Base-by-base conservation (phyloP, 176 grass and related monocot species). In the Oryza meyeriana region DNA sequence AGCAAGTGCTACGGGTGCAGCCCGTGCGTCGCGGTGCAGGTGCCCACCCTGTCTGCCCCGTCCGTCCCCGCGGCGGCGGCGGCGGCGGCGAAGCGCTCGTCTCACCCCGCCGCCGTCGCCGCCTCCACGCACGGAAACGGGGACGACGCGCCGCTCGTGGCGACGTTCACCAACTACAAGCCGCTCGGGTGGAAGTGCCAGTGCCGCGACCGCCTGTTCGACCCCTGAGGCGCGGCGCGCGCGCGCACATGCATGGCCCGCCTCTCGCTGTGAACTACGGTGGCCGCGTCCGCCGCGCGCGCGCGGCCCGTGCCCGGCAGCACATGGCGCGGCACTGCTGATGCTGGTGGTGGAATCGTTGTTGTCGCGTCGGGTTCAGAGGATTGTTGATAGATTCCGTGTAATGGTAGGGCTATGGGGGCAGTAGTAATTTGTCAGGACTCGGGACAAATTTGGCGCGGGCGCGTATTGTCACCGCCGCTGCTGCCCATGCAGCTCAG, bases 141-240 rank as follows among this genome's bases (percentile, higher is more conserved):
- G 3, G 3, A 16, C 11, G 45, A 17, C 28, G 73, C 74, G 44
- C 55, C 48, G 28, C 88, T 71, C 25, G 74, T 79, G 41, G 61
- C 40, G 4, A 69, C 73, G 78, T 80, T 81, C 66, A 85, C 93
- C 44, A 80, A 93, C 66, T 96, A 93, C 88, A 96, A 96, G 68
- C 93, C 90, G 32, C 76, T 93, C 11, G 90, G 93, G 69, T 96
- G 93, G 93, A 90, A 93, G 71, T 96, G 93, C 83, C 87, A 71
- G 57, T 96, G 93, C 83, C 71, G 90, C 71, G 71, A 90, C 81
- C 90, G 86, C 79, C 78, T 89, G 8, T 96, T 81, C 74, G 85
- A 88, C 22, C 93, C 93, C 66, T 94, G 78, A 92, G 18, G 10
- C 33, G 4, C 33, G 4, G 22, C 39, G 1, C 14, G 22, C 12